Conservation (phyloP, 1,139 yeast species). For the Spathaspora sp. region DNA sequence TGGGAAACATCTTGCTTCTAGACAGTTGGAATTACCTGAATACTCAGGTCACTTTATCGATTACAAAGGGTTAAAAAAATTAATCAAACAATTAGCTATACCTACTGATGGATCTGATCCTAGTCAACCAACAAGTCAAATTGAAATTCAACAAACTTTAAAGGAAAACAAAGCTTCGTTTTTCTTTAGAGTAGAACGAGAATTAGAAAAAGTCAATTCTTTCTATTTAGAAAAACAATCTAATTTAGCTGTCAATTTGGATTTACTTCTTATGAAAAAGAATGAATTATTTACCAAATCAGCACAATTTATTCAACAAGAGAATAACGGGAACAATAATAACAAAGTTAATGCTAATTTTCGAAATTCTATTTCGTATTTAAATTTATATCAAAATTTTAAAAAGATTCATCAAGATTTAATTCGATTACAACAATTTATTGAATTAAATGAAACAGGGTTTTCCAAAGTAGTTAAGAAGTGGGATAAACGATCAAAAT, state of each 20-base stretch:
- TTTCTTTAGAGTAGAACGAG: slow-evolving; percentile 90
- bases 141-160: slow-evolving; percentile 56
- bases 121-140: slow-evolving; percentile 20
- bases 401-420: slow-evolving; percentile 87
- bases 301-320: slow-evolving; percentile 32
- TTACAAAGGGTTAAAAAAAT: slow-evolving; percentile 85
- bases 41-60: slow-evolving; percentile 92
- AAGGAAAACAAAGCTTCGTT: slow-evolving; percentile 93
- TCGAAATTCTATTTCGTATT: slow-evolving; percentile 43
- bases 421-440: slow-evolving; percentile 85
- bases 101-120: slow-evolving; percentile 21
- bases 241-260: slow-evolving; percentile 74
- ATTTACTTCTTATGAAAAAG: slow-evolving; percentile 73
- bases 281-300: slow-evolving; percentile 51
- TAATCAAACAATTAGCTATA: slow-evolving; percentile 67
- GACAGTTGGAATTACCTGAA: slow-evolving; percentile 93
- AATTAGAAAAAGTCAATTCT: slow-evolving; percentile 87
- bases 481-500: slow-evolving; percentile 96
- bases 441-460: slow-evolving; percentile 92
- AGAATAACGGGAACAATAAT: slow-evolving; percentile 12
- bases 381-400: slow-evolving; percentile 77
- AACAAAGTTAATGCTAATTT: slow-evolving; percentile 26
- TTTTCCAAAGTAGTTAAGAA: slow-evolving; percentile 92
- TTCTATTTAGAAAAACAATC: slow-evolving; percentile 91
- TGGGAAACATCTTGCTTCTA: slow-evolving; percentile 90